phyloP scores from a whole-genome alignment of 331 rosid genomes.

The Pyracantha coccinea region DNA sequence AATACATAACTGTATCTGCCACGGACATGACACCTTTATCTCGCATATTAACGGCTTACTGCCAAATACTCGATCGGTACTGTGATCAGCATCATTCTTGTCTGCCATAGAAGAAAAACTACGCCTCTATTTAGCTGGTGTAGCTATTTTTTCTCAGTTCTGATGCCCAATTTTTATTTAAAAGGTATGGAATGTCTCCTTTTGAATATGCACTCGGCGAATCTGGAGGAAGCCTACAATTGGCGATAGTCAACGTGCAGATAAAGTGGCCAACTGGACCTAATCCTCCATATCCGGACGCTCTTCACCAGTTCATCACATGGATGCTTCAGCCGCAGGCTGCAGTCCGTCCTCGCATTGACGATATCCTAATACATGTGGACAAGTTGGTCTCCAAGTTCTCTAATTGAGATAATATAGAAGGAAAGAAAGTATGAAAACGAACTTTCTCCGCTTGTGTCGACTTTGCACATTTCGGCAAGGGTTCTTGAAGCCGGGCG shows the following conservation, averaged over 20 bases:
- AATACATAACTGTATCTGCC: neutral
- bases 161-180: conserved; percentile 8
- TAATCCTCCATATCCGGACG: conserved; percentile 80
- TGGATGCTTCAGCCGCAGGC: conserved; percentile 99
- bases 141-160: neutral
- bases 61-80: too few species aligned
- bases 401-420: conserved; percentile 44
- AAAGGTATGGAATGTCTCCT: conserved; percentile 92
- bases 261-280: conserved; percentile 91
- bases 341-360: conserved; percentile 79
- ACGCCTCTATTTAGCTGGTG: neutral
- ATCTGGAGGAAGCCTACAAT: conserved; percentile 91
- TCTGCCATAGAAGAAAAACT: neutral
- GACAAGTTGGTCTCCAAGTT: conserved; percentile 88
- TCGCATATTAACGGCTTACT: neutral
- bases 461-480: conserved; percentile 2
- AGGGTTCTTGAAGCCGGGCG: conserved; percentile 10
- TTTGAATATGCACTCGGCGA: conserved; percentile 97
- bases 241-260: conserved; percentile 82
- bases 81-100: neutral
- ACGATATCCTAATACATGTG: conserved; percentile 78
- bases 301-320: conserved; percentile 80
- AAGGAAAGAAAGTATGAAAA: neutral
- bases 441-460: neutral
- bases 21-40: neutral